A percentile compares a stretch with the other conserved stretches of the same genome.
phyloP scores from a whole-genome alignment of 139 green algal species.

The Limnomonas spitsbergensis region DNA sequence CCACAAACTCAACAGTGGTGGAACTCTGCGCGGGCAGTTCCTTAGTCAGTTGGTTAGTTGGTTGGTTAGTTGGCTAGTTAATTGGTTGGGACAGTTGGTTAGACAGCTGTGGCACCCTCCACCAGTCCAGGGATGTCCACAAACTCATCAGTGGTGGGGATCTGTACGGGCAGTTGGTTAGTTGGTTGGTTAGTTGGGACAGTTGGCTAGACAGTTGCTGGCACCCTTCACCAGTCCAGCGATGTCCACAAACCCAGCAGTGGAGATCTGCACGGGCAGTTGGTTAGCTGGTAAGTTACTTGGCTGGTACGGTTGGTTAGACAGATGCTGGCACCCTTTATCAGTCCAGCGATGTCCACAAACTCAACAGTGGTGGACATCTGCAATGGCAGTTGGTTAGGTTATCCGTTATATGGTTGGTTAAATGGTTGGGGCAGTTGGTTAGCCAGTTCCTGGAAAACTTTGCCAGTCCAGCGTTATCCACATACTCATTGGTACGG shows the following conservation, averaged over 20 bases:
- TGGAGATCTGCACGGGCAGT: constrained; percentile 59
- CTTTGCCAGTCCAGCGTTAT: constrained; percentile 94
- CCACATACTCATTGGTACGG: constrained; percentile 96
- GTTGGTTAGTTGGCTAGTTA: neutral
- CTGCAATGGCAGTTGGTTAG: neutral
- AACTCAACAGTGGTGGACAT: neutral
- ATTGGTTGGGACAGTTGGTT: too few relatives aligned
- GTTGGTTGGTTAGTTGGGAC: neutral
- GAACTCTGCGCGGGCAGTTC: constrained; percentile 62
- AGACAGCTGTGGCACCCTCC: constrained; percentile 69
- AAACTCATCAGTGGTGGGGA: constrained; percentile 93
- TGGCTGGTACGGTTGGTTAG: neutral
- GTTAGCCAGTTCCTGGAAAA: too few relatives aligned
- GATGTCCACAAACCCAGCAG: constrained; percentile 97
- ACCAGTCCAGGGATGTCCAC: constrained; percentile 97
- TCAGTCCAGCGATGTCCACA: neutral
- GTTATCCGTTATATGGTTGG: too few relatives aligned
- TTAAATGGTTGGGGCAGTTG: too few relatives aligned
- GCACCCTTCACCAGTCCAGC: constrained; percentile 92
- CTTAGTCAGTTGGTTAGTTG: neutral
- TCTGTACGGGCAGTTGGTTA: constrained; percentile 23
- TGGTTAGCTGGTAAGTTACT: neutral
- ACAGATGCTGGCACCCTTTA: neutral
- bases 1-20: constrained; percentile 94
- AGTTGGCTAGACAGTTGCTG: constrained; percentile 38